phyloP scores from a whole-genome alignment of 2,329 filamentous ascomycete genomes.

The Fusarium penzigii region DNA sequence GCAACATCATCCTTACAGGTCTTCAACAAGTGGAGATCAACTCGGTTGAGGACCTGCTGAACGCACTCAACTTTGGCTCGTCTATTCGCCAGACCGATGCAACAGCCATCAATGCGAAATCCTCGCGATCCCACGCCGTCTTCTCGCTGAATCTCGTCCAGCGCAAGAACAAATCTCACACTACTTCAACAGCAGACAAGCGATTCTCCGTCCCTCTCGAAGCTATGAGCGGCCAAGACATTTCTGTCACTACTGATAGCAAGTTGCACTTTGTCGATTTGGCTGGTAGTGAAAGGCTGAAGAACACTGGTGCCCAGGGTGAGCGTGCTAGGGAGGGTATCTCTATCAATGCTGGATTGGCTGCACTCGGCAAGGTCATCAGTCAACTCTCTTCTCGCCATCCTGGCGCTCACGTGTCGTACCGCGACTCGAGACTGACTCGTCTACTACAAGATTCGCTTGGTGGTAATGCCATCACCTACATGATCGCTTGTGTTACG shows the following conservation, averaged over 20 bases:
- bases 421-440: slow-evolving; percentile 96
- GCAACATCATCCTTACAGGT: slow-evolving; percentile 90
- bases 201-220: slow-evolving; percentile 86
- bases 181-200: slow-evolving; percentile 68
- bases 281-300: slow-evolving; percentile 92
- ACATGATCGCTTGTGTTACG: slow-evolving; percentile 99
- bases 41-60: slow-evolving; percentile 87
- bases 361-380: slow-evolving; percentile 95
- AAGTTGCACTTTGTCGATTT: slow-evolving; percentile 98
- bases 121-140: slow-evolving; percentile 94
- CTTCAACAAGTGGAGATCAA: slow-evolving; percentile 86
- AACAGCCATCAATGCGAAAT: slow-evolving; percentile 96
- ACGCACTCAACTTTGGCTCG: slow-evolving; percentile 88
- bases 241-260: slow-evolving; percentile 86
- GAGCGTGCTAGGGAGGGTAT: slow-evolving; percentile 95
- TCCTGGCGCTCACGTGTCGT: slow-evolving; percentile 88
- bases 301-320: slow-evolving; percentile 94
- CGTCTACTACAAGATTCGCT: slow-evolving; percentile 93
- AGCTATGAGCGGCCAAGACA: slow-evolving; percentile 65
- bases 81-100: slow-evolving; percentile 94
- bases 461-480: slow-evolving; percentile 95
- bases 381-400: slow-evolving; percentile 93
- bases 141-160: slow-evolving; percentile 94
- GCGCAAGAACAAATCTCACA: slow-evolving; percentile 64
- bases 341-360: slow-evolving; percentile 94